A percentile compares a stretch with the other conserved stretches of the same genome.
These are phyloP conservation scores for Coemansia sp. DNA, from an alignment of 192 early-diverging fungal species.

Conservation along the genomic window DNA sequence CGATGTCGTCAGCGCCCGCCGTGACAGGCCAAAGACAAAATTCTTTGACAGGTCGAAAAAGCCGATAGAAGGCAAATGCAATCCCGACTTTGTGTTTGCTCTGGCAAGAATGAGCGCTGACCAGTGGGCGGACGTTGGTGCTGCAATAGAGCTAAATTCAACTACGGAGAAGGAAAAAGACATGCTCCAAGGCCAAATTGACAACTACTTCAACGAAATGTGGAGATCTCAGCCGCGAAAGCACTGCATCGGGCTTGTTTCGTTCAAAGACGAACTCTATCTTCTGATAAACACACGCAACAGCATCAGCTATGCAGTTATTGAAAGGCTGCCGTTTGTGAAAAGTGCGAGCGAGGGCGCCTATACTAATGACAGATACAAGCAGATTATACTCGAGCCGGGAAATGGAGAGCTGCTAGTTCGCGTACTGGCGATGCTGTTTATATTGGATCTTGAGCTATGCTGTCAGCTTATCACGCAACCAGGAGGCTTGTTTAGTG, in stretches of 20 bases:
- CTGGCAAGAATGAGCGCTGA: background rate
- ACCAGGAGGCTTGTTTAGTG: background rate
- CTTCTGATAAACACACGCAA: background rate
- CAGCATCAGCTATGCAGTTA: background rate
- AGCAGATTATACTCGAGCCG: background rate
- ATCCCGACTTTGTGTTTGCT: background rate
- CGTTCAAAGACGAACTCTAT: background rate
- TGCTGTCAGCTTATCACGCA: background rate
- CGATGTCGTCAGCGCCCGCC: background rate
- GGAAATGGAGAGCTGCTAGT: background rate
- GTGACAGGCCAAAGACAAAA: background rate
- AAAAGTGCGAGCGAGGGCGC: background rate
- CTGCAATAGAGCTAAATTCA: background rate
- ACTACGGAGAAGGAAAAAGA: background rate
- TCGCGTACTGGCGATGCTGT: background rate
- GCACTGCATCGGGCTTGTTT: background rate
- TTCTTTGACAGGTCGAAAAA: background rate
- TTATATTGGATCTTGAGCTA: background rate
- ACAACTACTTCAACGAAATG: too few relatives aligned
- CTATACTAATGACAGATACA: background rate
- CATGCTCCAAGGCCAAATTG: background rate
- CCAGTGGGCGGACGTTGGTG: background rate
- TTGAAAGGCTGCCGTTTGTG: background rate
- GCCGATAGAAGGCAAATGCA: too few relatives aligned
- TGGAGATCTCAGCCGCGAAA: constrained; percentile 3